A percentile compares a stretch with the other conserved stretches of the same genome.
These are phyloP conservation scores for Saccharomycopsis sp. DNA, from an alignment of 805 yeast genomes.

Conservation along the genomic window DNA sequence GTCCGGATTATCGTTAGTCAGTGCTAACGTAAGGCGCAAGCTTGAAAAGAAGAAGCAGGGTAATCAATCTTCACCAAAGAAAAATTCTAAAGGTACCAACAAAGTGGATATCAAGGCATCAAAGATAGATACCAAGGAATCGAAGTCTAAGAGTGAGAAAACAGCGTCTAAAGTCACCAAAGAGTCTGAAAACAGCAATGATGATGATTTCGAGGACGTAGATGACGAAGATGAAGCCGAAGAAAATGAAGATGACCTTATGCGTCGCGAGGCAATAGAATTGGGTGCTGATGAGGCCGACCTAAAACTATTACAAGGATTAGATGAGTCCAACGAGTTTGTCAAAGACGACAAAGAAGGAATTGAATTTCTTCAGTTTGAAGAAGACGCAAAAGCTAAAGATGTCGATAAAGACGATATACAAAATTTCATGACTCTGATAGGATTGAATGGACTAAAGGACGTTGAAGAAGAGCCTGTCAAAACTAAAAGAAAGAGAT, in stretches of 20 bases:
- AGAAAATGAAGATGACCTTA: constrained; percentile 12
- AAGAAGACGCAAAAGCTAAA: not conserved
- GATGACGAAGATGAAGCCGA: constrained; percentile 21
- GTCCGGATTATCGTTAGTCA: not conserved
- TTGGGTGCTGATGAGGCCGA: not conserved
- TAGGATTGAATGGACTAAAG: not conserved
- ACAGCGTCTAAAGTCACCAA: too few species aligned
- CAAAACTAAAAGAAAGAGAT: not conserved
- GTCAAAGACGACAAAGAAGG: constrained; percentile 20
- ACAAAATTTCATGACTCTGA: not conserved
- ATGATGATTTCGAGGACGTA: constrained; percentile 14
- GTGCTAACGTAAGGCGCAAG: not conserved
- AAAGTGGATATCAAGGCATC: too few species aligned
- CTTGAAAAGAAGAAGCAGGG: not conserved
- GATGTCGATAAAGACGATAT: not conserved
- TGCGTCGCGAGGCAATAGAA: not conserved
- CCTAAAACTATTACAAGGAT: not conserved
- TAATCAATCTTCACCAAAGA: too few species aligned
- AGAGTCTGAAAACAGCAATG: too few species aligned
- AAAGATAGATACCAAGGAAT: too few species aligned
- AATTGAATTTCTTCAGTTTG: constrained; percentile 25
- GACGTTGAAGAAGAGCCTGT: not conserved
- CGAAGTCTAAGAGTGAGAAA: too few species aligned
- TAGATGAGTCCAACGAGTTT: not conserved
- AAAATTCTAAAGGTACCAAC: not conserved